phyloP scores from a whole-genome alignment of 2,329 filamentous ascomycete genomes.

The Dactylellina haptotyla region DNA sequence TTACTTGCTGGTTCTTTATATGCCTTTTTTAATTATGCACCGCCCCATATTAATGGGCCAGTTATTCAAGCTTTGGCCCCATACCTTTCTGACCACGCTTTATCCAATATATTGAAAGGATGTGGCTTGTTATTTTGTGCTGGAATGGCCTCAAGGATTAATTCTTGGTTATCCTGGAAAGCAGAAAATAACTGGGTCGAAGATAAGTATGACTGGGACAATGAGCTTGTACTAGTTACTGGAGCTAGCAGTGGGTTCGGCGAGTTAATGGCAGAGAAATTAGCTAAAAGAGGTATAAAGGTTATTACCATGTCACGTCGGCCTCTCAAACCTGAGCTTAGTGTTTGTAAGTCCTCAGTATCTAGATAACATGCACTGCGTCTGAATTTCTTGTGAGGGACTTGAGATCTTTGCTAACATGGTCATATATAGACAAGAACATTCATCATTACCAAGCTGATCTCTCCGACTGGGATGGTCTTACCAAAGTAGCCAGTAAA shows the following conservation, averaged over 20 bases:
- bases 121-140: constrained; percentile 1
- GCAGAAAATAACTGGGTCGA: constrained; percentile 16
- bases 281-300: constrained; percentile 10
- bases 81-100: neutral
- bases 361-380: neutral
- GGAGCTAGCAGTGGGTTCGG: constrained; percentile 21
- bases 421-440: constrained; percentile 5
- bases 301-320: neutral
- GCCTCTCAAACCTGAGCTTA: constrained; percentile 7
- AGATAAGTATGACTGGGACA: constrained; percentile 25
- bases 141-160: neutral
- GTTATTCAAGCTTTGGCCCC: neutral
- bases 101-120: neutral
- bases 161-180: constrained; percentile 18
- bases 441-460: constrained; percentile 20
- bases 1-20: constrained; percentile 2
- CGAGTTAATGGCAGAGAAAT: constrained; percentile 8
- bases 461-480: neutral
- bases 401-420: too few species aligned
- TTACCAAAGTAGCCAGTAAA: constrained; percentile 59
- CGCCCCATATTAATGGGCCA: neutral
- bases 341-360: constrained; percentile 3
- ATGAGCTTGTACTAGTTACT: constrained; percentile 24
- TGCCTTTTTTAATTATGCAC: constrained; percentile 4
- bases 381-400: neutral